These are phyloP conservation scores for Diplodia intermedia DNA, from an alignment of 2,329 filamentous ascomycete species.

Conservation along the genomic window DNA sequence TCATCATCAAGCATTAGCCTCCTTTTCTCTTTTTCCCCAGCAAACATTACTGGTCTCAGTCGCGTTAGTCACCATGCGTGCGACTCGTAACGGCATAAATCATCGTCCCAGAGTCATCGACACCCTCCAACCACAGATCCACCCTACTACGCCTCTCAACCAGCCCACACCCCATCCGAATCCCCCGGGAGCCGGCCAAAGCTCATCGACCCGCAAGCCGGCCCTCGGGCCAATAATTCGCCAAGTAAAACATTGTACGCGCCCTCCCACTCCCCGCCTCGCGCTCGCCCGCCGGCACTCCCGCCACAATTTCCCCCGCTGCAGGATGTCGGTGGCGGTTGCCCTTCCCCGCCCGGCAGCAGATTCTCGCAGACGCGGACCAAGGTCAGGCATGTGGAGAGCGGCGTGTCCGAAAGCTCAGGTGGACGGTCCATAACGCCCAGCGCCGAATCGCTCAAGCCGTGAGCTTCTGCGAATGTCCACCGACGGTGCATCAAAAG, in stretches of 20 bases:
- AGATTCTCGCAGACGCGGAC: constrained; percentile 31
- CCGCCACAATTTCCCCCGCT: constrained; percentile 51
- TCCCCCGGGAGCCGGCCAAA: constrained; percentile 55
- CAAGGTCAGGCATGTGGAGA: constrained; percentile 31
- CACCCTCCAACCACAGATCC: constrained; percentile 58
- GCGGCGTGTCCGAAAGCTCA: neutral
- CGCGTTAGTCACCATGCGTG: constrained; percentile 3
- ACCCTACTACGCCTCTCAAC: constrained; percentile 48
- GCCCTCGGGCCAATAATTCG: constrained; percentile 50
- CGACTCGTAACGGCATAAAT: constrained; percentile 56
- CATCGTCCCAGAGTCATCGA: constrained; percentile 64
- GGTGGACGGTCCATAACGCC: no score
- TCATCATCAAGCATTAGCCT: no score
- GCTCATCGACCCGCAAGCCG: constrained; percentile 57
- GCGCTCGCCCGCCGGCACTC: constrained; percentile 53
- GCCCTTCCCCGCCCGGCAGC: constrained; percentile 29
- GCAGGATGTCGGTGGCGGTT: constrained; percentile 12
- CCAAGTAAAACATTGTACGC: constrained; percentile 53
- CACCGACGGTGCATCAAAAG: neutral
- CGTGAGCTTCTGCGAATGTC: no score
- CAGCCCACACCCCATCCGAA: constrained; percentile 38
- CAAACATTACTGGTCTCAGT: no score
- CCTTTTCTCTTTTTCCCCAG: no score
- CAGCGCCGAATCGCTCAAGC: no score
- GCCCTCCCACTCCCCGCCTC: constrained; percentile 51